Evolutionary conservation across 352 stramenopile species (phyloP).

Genomic region (Pythium pyrilobum): DNA sequence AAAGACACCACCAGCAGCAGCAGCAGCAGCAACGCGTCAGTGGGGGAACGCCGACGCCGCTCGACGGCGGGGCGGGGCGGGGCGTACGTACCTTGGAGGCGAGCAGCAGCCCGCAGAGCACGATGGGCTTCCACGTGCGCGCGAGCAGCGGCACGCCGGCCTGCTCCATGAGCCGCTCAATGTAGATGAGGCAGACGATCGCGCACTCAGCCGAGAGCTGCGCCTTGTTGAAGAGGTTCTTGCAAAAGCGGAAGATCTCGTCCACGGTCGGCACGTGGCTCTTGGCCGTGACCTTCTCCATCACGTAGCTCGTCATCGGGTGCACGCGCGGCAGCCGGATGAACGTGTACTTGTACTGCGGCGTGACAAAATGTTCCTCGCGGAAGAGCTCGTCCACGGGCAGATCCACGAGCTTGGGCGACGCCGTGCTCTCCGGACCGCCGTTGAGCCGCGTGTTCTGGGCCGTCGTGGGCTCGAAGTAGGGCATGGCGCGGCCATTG

Average conservation of each 20-base stretch:
- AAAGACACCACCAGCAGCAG: neutral
- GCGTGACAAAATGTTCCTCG: constrained; percentile 86
- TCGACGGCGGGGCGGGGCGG: no score
- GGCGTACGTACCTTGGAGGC: constrained; percentile 90
- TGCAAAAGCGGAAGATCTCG: constrained; percentile 91
- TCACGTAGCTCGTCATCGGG: constrained; percentile 72
- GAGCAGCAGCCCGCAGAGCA: constrained; percentile 96
- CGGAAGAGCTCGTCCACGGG: constrained; percentile 80
- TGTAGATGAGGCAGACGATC: constrained; percentile 98
- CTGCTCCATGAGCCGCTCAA: constrained; percentile 98
- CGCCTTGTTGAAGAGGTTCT: constrained; percentile 95
- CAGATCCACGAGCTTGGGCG: constrained; percentile 58
- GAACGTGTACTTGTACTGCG: constrained; percentile 88
- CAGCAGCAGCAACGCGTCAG: neutral
- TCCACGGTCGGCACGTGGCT: constrained; percentile 84
- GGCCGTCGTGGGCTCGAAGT: neutral
- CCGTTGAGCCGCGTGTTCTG: constrained; percentile 4
- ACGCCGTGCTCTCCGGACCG: constrained; percentile 32
- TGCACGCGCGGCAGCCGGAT: constrained; percentile 64
- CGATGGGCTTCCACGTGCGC: constrained; percentile 96
- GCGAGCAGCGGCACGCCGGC: constrained; percentile 94
- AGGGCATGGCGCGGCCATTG: neutral
- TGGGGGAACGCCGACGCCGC: no score
- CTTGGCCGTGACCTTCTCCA: constrained; percentile 82
- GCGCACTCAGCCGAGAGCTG: constrained; percentile 98